A percentile compares a stretch with the other conserved stretches of the same genome.
phyloP scores from a whole-genome alignment of 306 rosid species.

The Medicago truncatula region DNA sequence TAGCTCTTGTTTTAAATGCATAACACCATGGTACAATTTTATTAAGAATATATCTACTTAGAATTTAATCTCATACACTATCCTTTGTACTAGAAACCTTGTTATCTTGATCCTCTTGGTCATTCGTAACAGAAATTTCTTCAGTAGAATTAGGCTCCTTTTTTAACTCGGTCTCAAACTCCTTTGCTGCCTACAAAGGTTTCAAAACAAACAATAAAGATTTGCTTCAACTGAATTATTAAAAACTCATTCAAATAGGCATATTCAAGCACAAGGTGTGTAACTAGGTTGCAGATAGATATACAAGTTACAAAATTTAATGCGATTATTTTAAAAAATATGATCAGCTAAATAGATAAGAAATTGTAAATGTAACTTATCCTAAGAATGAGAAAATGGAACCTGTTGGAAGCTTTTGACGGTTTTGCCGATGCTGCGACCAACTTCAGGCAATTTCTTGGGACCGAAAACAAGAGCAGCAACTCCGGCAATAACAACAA shows the following conservation, averaged over 20 bases:
- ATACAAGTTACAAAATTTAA: background rate
- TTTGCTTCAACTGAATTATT: background rate
- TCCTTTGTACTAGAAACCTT: slow-evolving; percentile 44
- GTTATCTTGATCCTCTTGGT: slow-evolving; percentile 60
- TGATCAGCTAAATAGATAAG: background rate
- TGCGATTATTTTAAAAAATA: background rate
- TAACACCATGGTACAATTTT: background rate
- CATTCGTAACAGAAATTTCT: slow-evolving; percentile 51
- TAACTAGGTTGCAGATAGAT: background rate
- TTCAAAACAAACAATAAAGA: slow-evolving; percentile 20
- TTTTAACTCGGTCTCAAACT: slow-evolving; percentile 83
- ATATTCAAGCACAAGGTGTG: no score
- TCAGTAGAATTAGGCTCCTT: slow-evolving; percentile 57
- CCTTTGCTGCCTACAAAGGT: slow-evolving; percentile 83
- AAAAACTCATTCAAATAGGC: no score
- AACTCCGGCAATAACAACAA: slow-evolving; percentile 83
- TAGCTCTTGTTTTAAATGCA: background rate
- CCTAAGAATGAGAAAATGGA: background rate
- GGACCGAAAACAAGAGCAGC: slow-evolving; percentile 89
- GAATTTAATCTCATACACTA: slow-evolving; percentile 52
- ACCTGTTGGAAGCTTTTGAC: slow-evolving; percentile 96
- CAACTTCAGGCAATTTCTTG: slow-evolving; percentile 83
- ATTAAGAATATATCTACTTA: slow-evolving; percentile 26
- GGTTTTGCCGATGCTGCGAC: slow-evolving; percentile 80
- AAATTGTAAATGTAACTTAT: background rate